Evolutionary conservation across 805 yeast genomes (phyloP), one percentile per base, ranked within the genome.

Genomic region (Lipomyces yamadae): DNA sequence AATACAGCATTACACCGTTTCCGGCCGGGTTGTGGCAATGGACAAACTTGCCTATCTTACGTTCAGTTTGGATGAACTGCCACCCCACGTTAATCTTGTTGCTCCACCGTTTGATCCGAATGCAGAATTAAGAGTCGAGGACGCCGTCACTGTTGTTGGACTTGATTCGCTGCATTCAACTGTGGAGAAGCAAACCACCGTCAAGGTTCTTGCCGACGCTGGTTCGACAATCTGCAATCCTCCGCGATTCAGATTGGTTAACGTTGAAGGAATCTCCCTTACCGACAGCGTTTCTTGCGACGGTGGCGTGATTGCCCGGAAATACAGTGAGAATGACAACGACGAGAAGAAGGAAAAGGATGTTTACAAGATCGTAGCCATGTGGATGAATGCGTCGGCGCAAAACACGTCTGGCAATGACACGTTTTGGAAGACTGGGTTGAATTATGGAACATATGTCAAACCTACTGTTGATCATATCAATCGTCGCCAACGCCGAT

Each of bases 141-240:
- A 68, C 39, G 56, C 56, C 10, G 65, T 68, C 11, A 56, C 52
- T 2, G 58, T 68, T 2, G 37, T 68, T 29, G 71, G 70, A 4
- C 58, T 68, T 3, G 58, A 60, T 29, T 29, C 62, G 2, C 29
- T 58, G 29, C 70, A 64, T 18, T 37, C 61, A 4, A 30, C 66
- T 2, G 58, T 65, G n/a, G 71, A 66, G 56, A 68, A 68, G 42
- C 30, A 33, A 18, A 63, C 71, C 6, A 24, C 56, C 4, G 63
- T 68, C 11, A 24, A 37, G 18, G 15, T 61, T 3, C 33, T 68
- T 5, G 61, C 64, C 45, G 66, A 63, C n/a, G 62, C 61, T n/a
- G 65, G 65, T 15, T 56, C 71, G n/a, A 37, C 70, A 10, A 69
- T 64, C 37, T 68, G 67, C 57, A 66, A 66, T 29, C 71, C 71